These are phyloP conservation scores for Fimicolochytrium jonesii DNA, from an alignment of 192 early-diverging fungal genomes.

Conservation along the genomic window DNA sequence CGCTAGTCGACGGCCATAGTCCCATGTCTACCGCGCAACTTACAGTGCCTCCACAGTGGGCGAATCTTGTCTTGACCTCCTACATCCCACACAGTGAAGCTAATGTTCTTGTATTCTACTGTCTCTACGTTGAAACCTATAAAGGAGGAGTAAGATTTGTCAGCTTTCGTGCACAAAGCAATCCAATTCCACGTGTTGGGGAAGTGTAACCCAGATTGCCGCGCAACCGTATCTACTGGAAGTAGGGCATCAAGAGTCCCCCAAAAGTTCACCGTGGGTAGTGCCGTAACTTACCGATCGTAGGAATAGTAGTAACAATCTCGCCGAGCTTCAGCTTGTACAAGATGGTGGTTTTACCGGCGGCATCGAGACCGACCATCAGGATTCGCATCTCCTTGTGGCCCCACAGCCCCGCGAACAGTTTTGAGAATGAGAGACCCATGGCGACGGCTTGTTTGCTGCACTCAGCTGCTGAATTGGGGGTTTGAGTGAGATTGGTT, in stretches of 20 bases:
- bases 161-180: not conserved
- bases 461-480: too few species aligned
- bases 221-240: too few species aligned
- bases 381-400: slow-evolving; percentile 96
- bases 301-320: slow-evolving; percentile 94
- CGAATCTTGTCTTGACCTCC: slow-evolving; percentile 97
- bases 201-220: too few species aligned
- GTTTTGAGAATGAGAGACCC: slow-evolving; percentile 80
- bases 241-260: too few species aligned
- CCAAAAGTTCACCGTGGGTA: slow-evolving; percentile 9
- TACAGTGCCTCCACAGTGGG: slow-evolving; percentile 93
- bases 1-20: not conserved
- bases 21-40: not conserved
- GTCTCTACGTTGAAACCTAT: slow-evolving; percentile 94
- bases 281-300: slow-evolving; percentile 75
- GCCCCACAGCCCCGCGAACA: slow-evolving; percentile 74
- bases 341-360: slow-evolving; percentile 32
- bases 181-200: not conserved
- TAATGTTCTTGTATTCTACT: slow-evolving; percentile 95
- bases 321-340: slow-evolving; percentile 68
- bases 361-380: slow-evolving; percentile 65
- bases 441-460: slow-evolving; percentile 56
- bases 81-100: slow-evolving; percentile 94
- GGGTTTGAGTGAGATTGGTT: too few species aligned
- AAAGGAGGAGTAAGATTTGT: too few species aligned